phyloP scores from a whole-genome alignment of 169 alveolate genomes.

The Plasmodium knowlesi region DNA sequence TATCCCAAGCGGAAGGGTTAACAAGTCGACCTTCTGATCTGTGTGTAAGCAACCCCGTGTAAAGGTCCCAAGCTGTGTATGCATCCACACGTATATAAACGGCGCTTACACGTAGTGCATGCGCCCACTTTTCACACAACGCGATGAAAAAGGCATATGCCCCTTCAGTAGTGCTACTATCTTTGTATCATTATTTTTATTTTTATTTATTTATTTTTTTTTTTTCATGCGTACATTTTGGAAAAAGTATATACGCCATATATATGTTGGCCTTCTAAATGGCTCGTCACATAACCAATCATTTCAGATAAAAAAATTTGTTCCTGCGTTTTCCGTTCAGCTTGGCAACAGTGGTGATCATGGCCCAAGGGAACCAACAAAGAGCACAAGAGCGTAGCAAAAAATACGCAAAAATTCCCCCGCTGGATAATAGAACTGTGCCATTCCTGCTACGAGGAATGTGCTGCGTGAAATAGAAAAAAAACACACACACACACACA shows the following conservation, averaged over 20 bases:
- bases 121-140: neutral
- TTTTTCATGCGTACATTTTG: constrained; percentile 22
- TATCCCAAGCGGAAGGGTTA: neutral
- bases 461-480: neutral
- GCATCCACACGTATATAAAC: neutral
- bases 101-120: neutral
- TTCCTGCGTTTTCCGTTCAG: neutral
- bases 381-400: neutral
- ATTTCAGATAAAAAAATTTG: constrained; percentile 12
- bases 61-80: neutral
- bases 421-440: neutral
- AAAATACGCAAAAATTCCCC: neutral
- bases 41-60: neutral
- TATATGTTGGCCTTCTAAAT: constrained; percentile 11
- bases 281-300: constrained; percentile 15
- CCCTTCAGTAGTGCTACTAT: neutral
- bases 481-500: too few species aligned
- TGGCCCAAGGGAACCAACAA: neutral
- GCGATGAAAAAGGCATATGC: neutral
- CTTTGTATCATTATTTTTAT: neutral
- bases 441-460: neutral
- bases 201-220: neutral
- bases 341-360: neutral
- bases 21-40: neutral
- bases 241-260: constrained; percentile 22